These are phyloP conservation scores for Cryphonectria naterciae DNA, from an alignment of 2,329 filamentous ascomycete genomes.

Conservation along the genomic window DNA sequence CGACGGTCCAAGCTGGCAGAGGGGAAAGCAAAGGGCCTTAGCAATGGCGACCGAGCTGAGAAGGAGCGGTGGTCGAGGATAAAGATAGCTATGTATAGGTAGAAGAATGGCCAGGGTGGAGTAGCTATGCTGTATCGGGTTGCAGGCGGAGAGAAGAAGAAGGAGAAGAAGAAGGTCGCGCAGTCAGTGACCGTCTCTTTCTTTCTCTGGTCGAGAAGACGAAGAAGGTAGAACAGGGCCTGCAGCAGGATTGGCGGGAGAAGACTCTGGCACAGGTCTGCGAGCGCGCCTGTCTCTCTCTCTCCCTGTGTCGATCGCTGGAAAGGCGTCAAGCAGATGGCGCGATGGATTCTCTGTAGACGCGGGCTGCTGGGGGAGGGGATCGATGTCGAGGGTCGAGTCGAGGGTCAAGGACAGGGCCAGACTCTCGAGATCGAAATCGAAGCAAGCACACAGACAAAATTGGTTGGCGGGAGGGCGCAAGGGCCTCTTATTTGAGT, in stretches of 20 bases:
- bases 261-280: no score
- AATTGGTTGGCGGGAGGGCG: slow-evolving; percentile 12
- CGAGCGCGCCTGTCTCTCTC: not conserved
- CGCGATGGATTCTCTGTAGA: slow-evolving; percentile 8
- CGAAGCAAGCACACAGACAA: slow-evolving; percentile 23
- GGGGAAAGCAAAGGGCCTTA: not conserved
- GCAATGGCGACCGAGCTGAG: slow-evolving; percentile 12
- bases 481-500: slow-evolving; percentile 29
- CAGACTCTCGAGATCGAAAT: slow-evolving; percentile 17
- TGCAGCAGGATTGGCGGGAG: not conserved
- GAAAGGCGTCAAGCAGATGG: not conserved
- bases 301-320: not conserved
- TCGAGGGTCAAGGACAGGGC: slow-evolving; percentile 11
- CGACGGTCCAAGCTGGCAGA: not conserved
- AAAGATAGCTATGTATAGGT: slow-evolving; percentile 24
- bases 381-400: slow-evolving; percentile 7
- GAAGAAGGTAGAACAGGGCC: slow-evolving; percentile 4
- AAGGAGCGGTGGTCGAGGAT: slow-evolving; percentile 19
- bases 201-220: not conserved
- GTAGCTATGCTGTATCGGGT: slow-evolving; percentile 17
- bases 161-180: slow-evolving; percentile 9
- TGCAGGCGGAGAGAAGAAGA: not conserved
- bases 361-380: not conserved
- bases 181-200: not conserved
- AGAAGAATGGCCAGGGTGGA: slow-evolving; percentile 14